Conservation (phyloP, 495 filamentous ascomycete species). For the Xylaria castorea region DNA sequence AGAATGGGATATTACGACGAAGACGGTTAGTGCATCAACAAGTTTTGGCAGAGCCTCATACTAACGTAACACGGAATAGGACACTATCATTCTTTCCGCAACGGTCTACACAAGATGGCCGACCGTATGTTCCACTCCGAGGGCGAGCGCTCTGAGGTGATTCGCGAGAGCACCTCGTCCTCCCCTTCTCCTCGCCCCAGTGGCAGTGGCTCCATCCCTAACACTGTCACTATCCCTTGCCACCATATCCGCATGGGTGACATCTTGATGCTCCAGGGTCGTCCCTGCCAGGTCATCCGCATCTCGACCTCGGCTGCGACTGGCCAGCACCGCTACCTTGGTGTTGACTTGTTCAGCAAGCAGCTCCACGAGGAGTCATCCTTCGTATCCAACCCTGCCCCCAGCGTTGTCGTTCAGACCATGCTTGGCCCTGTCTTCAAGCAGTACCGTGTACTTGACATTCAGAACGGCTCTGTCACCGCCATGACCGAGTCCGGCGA, state of each 20-base stretch:
- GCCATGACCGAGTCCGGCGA: constrained; percentile 73
- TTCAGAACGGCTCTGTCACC: constrained; percentile 77
- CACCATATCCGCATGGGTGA: constrained; percentile 99
- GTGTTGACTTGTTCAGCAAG: constrained; percentile 97
- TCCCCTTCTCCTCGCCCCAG: constrained; percentile 38
- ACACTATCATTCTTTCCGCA: constrained; percentile 92
- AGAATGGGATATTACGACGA: constrained; percentile 99
- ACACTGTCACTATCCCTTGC: constrained; percentile 97
- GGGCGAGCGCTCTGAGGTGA: constrained; percentile 65
- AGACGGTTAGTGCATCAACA: constrained; percentile 59
- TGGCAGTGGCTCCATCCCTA: constrained; percentile 58
- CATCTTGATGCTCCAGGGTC: constrained; percentile 97
- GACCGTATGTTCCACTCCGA: constrained; percentile 79
- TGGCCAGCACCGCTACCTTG: constrained; percentile 98
- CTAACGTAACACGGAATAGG: constrained; percentile 53
- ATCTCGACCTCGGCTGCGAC: constrained; percentile 98
- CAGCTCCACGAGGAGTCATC: constrained; percentile 98
- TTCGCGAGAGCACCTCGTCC: constrained; percentile 44
- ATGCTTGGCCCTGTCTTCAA: constrained; percentile 99
- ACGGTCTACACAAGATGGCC: constrained; percentile 81
- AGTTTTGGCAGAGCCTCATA: neutral
- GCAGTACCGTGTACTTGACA: constrained; percentile 99
- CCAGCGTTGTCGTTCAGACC: constrained; percentile 97
- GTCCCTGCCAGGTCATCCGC: constrained; percentile 99
- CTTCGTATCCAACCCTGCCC: constrained; percentile 95